phyloP scores from a whole-genome alignment of 129 eudicot genomes.

The Flaveria trinervia region DNA sequence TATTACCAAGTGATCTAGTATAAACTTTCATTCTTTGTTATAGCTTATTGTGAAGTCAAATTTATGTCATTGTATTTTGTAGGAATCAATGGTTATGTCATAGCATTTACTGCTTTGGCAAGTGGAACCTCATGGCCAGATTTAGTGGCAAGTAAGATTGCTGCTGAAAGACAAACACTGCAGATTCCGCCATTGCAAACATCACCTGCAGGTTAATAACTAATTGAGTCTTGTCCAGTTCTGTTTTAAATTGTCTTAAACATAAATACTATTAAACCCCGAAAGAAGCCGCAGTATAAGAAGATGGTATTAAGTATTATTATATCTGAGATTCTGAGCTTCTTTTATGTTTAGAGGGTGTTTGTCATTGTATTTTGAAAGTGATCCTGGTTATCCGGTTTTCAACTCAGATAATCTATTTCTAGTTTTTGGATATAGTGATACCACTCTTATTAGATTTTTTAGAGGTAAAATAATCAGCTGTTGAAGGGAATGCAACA shows the following conservation, averaged over 20 bases:
- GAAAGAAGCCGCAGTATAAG: background rate
- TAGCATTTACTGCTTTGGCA: slow-evolving; percentile 92
- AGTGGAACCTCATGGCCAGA: slow-evolving; percentile 98
- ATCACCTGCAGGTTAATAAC: slow-evolving; percentile 81
- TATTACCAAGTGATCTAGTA: background rate
- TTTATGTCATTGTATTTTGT: slow-evolving; percentile 34
- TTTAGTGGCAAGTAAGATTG: slow-evolving; percentile 95
- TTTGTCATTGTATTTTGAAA: background rate
- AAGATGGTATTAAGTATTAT: background rate
- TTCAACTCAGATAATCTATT: background rate
- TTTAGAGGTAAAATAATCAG: background rate
- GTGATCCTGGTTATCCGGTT: background rate
- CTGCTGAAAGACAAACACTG: slow-evolving; percentile 92
- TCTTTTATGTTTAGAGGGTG: background rate
- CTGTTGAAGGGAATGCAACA: background rate
- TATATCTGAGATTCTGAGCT: background rate
- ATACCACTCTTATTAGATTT: background rate
- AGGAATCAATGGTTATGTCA: slow-evolving; percentile 81
- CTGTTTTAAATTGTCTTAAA: background rate
- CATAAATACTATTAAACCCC: background rate
- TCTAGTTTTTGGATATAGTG: background rate
- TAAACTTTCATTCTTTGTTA: background rate
- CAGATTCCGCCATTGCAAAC: slow-evolving; percentile 97
- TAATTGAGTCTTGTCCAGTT: background rate
- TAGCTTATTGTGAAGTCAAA: slow-evolving; percentile 16